A percentile compares a stretch with the other conserved stretches of the same genome.
Conservation (phyloP, 768 basidiomycete genomes). For the Tulasnella sp. region DNA sequence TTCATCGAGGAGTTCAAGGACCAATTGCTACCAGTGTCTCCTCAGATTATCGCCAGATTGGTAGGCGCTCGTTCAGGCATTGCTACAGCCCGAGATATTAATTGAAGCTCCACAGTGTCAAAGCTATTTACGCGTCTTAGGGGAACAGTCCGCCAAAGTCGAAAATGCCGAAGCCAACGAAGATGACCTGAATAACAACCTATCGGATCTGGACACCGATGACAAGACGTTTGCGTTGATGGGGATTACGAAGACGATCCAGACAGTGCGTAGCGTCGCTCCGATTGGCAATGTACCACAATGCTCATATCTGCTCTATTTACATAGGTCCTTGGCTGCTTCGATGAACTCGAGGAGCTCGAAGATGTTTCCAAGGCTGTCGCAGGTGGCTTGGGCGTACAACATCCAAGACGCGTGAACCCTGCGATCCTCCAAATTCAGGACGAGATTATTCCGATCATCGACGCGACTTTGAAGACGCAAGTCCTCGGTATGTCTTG, state of each 20-base stretch:
- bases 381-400: conserved; percentile 20
- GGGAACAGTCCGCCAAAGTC: conserved; percentile 41
- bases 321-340: conserved; percentile 55
- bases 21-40: conserved; percentile 75
- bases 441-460: conserved; percentile 68
- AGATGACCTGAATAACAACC: conserved; percentile 39
- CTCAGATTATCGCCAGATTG: conserved; percentile 63
- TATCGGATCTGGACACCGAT: conserved; percentile 35
- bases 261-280: conserved; percentile 40
- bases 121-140: conserved; percentile 67
- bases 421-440: conserved; percentile 44
- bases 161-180: conserved; percentile 36
- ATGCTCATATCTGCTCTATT: conserved; percentile 9
- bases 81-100: conserved; percentile 4
- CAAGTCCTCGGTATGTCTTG: conserved; percentile 61
- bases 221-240: conserved; percentile 83
- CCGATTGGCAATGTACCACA: conserved; percentile 3
- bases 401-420: neutral
- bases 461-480: conserved; percentile 64
- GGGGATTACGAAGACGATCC: conserved; percentile 77
- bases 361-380: conserved; percentile 45
- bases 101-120: conserved; percentile 43
- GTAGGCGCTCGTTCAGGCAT: conserved; percentile 34
- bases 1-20: conserved; percentile 80
- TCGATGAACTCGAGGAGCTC: conserved; percentile 42